Evolutionary conservation across 208 protist species (phyloP).

Genomic region (Leishmania lainsoni): DNA sequence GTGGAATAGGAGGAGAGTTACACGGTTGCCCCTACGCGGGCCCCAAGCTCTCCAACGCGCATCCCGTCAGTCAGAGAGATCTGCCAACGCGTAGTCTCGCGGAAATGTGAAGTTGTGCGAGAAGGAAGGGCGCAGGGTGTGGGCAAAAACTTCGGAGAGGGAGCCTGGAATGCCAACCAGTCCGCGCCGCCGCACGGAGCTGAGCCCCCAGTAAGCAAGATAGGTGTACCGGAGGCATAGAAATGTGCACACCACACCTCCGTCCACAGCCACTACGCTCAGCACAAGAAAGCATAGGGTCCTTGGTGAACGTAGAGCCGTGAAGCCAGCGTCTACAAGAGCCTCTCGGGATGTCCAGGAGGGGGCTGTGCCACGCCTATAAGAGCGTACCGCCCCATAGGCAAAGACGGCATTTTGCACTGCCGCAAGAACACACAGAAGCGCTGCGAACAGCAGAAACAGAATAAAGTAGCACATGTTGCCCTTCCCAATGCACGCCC

Average conservation of each 20-base stretch:
- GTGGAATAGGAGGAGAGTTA: neutral
- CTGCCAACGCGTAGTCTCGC: neutral
- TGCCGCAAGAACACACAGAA: slow-evolving; percentile 19
- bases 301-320: neutral
- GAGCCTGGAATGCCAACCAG: slow-evolving; percentile 10
- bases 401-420: slow-evolving; percentile 2
- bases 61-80: neutral
- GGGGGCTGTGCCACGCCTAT: neutral
- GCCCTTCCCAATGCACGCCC: slow-evolving; percentile 68
- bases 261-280: slow-evolving; percentile 12
- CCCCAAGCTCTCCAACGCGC: neutral
- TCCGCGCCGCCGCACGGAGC: slow-evolving; percentile 38
- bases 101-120: slow-evolving; percentile 15
- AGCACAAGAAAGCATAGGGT: slow-evolving; percentile 12
- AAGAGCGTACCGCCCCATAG: neutral
- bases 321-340: neutral
- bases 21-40: neutral
- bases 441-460: slow-evolving; percentile 38
- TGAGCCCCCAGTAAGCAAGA: slow-evolving; percentile 9
- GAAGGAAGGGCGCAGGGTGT: slow-evolving; percentile 24
- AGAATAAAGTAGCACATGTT: slow-evolving; percentile 80
- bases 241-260: slow-evolving; percentile 16
- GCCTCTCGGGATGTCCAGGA: neutral
- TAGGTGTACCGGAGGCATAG: slow-evolving; percentile 26
- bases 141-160: slow-evolving; percentile 24